Evolutionary conservation across 2,329 filamentous ascomycete species (phyloP).

Genomic region (Immersiporthe knoxdaviesiana): DNA sequence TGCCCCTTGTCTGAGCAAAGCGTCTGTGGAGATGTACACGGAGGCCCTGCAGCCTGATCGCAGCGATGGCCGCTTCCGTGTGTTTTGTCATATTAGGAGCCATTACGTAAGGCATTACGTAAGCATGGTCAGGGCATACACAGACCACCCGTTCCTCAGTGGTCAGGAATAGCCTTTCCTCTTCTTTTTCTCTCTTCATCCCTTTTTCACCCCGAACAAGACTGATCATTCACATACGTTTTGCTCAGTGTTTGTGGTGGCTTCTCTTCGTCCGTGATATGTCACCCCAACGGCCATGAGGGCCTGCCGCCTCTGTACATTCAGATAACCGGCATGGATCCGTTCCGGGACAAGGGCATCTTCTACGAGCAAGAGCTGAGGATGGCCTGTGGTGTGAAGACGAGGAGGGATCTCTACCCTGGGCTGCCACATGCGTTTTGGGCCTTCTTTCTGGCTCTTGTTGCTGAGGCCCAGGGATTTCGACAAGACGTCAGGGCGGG

Average conservation of each 20-base stretch:
- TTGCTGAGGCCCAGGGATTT: neutral
- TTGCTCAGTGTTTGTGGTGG: too few species aligned
- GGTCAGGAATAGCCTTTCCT: too few species aligned
- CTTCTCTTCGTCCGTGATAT: too few species aligned
- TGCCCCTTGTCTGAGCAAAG: neutral
- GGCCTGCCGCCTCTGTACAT: slow-evolving; percentile 51
- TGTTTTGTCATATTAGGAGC: too few species aligned
- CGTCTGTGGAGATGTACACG: neutral
- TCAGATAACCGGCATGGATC: slow-evolving; percentile 55
- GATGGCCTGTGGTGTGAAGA: slow-evolving; percentile 45
- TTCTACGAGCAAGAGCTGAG: slow-evolving; percentile 53
- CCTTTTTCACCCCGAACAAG: too few species aligned
- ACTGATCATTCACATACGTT: too few species aligned
- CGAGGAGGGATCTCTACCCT: slow-evolving; percentile 42
- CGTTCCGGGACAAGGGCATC: slow-evolving; percentile 53
- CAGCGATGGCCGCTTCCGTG: slow-evolving; percentile 2
- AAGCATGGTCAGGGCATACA: too few species aligned
- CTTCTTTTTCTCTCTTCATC: too few species aligned
- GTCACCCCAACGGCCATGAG: slow-evolving; percentile 31
- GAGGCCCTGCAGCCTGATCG: slow-evolving; percentile 6
- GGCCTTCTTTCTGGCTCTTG: slow-evolving; percentile 25
- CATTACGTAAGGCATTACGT: too few species aligned
- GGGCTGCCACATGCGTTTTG: slow-evolving; percentile 37
- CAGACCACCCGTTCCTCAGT: too few species aligned
- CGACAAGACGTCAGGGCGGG: neutral